Evolutionary conservation across 164 flowering plant genomes (phyloP).

Genomic region (Vitis cinerea): DNA sequence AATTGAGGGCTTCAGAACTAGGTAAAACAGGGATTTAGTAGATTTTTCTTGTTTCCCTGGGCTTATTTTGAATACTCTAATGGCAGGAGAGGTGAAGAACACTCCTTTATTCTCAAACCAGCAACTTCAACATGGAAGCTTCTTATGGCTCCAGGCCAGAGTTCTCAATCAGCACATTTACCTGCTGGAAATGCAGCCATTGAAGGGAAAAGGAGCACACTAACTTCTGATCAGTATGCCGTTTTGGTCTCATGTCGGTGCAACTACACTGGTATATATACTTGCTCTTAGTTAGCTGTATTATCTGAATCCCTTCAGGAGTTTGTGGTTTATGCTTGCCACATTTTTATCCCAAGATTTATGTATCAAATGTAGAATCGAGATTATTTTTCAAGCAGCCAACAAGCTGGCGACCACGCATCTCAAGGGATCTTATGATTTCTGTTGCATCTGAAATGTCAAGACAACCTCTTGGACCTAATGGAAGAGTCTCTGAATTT

Average conservation of each 20-base stretch:
- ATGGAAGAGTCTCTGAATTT: conserved; percentile 58
- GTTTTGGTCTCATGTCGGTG: conserved; percentile 89
- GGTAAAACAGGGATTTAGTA: no score
- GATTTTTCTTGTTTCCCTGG: no score
- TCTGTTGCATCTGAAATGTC: conserved; percentile 95
- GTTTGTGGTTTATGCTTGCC: conserved; percentile 1
- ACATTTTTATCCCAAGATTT: not conserved
- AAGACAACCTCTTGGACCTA: conserved; percentile 42
- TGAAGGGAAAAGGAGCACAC: conserved; percentile 39
- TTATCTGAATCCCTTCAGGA: not conserved
- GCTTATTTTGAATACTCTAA: not conserved
- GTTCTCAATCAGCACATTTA: conserved; percentile 35
- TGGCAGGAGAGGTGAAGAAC: conserved; percentile 96
- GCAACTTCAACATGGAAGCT: conserved; percentile 57
- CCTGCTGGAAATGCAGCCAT: conserved; percentile 29
- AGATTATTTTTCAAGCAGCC: conserved; percentile 82
- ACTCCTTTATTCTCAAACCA: conserved; percentile 93
- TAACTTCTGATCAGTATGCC: conserved; percentile 63
- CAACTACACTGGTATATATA: conserved; percentile 79
- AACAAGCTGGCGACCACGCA: conserved; percentile 81
- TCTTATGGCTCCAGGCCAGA: conserved; percentile 34
- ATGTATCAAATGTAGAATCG: conserved; percentile 50
- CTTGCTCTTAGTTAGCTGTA: conserved; percentile 7
- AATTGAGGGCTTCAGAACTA: no score
- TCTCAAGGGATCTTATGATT: conserved; percentile 80